Evolutionary conservation across 2,329 filamentous ascomycete genomes (phyloP).

Genomic region (Cryphonectria radicalis): DNA sequence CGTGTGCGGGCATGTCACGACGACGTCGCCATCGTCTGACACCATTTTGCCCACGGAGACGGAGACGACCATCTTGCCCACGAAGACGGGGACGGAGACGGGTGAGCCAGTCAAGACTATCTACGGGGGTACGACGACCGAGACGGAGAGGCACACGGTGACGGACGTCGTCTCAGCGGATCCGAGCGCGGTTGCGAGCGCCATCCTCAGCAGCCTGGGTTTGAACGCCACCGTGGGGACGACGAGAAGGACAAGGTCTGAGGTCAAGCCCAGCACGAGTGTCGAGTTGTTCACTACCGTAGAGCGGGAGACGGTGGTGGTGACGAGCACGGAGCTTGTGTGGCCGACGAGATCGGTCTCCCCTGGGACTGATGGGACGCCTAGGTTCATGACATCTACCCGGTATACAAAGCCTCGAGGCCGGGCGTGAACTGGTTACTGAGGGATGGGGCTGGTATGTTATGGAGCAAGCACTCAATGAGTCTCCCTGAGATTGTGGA

Average conservation of each 20-base stretch:
- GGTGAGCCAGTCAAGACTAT: neutral
- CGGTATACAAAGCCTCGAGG: neutral
- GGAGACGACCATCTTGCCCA: neutral
- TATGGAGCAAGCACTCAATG: neutral
- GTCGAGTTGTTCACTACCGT: neutral
- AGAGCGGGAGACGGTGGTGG: neutral
- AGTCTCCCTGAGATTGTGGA: neutral
- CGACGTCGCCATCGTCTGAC: neutral
- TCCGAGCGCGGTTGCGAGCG: neutral
- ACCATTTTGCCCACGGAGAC: neutral
- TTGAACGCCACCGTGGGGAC: neutral
- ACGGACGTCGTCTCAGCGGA: neutral
- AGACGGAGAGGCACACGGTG: neutral
- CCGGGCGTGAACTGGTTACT: neutral
- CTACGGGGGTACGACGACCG: neutral
- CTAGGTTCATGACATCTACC: neutral
- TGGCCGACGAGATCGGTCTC: neutral
- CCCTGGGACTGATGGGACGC: neutral
- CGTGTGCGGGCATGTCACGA: constrained; percentile 34
- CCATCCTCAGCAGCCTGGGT: neutral
- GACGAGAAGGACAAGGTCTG: neutral
- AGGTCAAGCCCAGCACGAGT: neutral
- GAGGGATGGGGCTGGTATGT: neutral
- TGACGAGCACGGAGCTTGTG: neutral
- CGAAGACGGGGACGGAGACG: neutral